Percentiles rank a stretch among this genome's conserved stretches.
phyloP scores from a whole-genome alignment of 2,329 filamentous ascomycete species.

The Aspergillus sp. region DNA sequence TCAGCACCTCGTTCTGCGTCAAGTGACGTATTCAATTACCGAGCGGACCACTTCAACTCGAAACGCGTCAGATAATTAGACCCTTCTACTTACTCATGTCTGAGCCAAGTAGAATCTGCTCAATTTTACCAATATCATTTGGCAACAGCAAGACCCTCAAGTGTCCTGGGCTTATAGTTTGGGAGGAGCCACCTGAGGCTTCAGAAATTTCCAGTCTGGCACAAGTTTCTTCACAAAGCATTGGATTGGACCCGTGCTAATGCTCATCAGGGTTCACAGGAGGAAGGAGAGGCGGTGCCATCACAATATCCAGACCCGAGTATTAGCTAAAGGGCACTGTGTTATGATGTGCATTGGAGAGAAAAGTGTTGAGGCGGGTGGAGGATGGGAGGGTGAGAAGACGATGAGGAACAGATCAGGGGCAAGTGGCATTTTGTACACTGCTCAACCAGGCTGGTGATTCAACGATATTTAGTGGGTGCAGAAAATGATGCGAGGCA shows the following conservation, averaged over 20 bases:
- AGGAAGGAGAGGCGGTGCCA: conserved; percentile 1
- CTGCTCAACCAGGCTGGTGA: conserved; percentile 4
- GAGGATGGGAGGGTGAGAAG: not conserved
- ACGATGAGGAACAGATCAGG: not conserved
- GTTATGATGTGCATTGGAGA: not conserved
- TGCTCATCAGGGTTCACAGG: conserved; percentile 5
- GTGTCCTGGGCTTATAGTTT: conserved; percentile 18
- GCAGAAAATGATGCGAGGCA: conserved; percentile 9
- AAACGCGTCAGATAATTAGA: no score
- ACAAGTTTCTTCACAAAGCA: conserved; percentile 20
- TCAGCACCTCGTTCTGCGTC: no score
- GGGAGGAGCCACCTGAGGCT: conserved; percentile 17
- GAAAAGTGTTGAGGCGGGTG: not conserved
- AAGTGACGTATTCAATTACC: no score
- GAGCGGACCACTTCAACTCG: no score
- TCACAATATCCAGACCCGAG: not conserved
- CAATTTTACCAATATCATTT: not conserved
- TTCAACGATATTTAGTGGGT: conserved; percentile 9
- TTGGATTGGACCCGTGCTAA: conserved; percentile 18
- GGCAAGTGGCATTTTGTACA: not conserved
- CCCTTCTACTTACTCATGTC: no score
- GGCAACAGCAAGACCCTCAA: not conserved
- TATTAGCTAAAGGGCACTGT: conserved; percentile 1
- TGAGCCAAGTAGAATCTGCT: not conserved
- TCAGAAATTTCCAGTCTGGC: conserved; percentile 18